These are phyloP conservation scores for Phytophthora idaei DNA, from an alignment of 352 stramenopile genomes.

Conservation along the genomic window DNA sequence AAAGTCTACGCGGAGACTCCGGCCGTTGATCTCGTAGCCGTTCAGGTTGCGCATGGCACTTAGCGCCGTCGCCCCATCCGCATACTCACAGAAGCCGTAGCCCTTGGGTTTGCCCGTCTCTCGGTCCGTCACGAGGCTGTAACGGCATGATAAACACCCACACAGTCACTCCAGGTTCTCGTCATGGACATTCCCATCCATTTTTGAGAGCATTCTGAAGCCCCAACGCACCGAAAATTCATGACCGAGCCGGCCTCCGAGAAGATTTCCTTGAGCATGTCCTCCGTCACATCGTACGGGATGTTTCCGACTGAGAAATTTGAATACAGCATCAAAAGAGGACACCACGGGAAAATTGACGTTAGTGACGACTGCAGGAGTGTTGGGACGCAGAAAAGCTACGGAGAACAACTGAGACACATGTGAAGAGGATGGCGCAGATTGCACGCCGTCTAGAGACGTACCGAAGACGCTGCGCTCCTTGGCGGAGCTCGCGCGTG, in stretches of 20 bases:
- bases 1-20: constrained; percentile 87
- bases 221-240: constrained; percentile 72
- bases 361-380: constrained; percentile 6
- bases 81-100: constrained; percentile 89
- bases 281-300: constrained; percentile 88
- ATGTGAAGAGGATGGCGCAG: constrained; percentile 11
- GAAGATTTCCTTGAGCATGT: constrained; percentile 89
- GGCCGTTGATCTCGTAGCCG: constrained; percentile 83
- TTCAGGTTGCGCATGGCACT: constrained; percentile 89
- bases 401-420: constrained; percentile 2
- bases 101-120: constrained; percentile 87
- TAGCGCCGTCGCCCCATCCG: constrained; percentile 79
- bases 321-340: constrained; percentile 11
- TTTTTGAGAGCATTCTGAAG: not conserved
- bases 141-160: constrained; percentile 1
- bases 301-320: constrained; percentile 81
- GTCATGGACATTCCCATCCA: not conserved
- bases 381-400: not conserved
- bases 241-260: constrained; percentile 81
- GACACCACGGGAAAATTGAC: constrained; percentile 15
- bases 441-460: constrained; percentile 14
- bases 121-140: constrained; percentile 81
- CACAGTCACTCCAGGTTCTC: constrained; percentile 4
- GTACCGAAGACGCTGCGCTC: constrained; percentile 88
- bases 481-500: constrained; percentile 71